Conservation (phyloP, 305 asterid genomes). For the Fraxinus sp. region DNA sequence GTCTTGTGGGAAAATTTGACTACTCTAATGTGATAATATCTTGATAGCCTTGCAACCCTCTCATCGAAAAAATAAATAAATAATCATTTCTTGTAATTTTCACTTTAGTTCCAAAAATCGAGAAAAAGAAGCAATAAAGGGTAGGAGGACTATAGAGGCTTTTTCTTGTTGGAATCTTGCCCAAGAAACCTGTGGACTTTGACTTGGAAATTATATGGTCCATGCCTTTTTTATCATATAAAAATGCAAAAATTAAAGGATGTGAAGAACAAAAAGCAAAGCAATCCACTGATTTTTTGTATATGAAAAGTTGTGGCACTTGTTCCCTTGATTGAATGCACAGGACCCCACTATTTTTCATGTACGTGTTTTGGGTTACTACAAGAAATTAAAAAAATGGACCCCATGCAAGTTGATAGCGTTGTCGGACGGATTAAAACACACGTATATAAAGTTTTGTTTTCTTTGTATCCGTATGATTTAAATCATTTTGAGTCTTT, state of each 20-base stretch:
- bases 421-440: not conserved
- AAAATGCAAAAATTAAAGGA: slow-evolving; percentile 17
- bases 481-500: not conserved
- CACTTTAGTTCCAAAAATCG: slow-evolving; percentile 13
- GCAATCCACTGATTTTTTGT: slow-evolving; percentile 35
- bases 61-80: not conserved
- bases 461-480: too few relatives aligned
- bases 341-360: slow-evolving; percentile 38
- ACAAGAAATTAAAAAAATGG: not conserved
- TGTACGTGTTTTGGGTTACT: not conserved
- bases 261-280: slow-evolving; percentile 23
- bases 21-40: not conserved
- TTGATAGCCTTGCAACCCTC: not conserved
- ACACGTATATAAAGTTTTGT: not conserved
- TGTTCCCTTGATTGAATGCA: slow-evolving; percentile 55
- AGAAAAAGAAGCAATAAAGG: slow-evolving; percentile 25
- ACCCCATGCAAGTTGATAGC: not conserved
- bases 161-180: slow-evolving; percentile 50
- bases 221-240: slow-evolving; percentile 6
- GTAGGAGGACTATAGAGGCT: slow-evolving; percentile 31
- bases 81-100: slow-evolving; percentile 7
- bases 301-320: slow-evolving; percentile 29
- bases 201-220: slow-evolving; percentile 34
- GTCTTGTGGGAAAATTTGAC: too few relatives aligned
- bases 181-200: slow-evolving; percentile 30